Conservation (phyloP, 2,329 filamentous ascomycete genomes). For the Exophiala aquamarina region DNA sequence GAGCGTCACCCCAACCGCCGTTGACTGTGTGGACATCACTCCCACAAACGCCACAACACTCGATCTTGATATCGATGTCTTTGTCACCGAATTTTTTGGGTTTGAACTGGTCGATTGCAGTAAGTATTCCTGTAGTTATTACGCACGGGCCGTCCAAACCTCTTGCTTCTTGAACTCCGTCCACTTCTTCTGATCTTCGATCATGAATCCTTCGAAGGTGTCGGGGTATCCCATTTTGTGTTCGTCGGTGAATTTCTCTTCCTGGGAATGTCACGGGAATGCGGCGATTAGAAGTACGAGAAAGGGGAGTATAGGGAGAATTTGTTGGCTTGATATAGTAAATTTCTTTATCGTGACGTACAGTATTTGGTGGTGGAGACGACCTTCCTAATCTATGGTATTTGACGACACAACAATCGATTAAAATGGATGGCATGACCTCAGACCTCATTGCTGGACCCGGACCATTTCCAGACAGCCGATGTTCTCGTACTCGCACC, state of each 20-base stretch:
- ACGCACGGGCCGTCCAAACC: conserved; percentile 35
- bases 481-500: too few species aligned
- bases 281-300: too few species aligned
- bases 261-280: conserved; percentile 6
- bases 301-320: too few species aligned
- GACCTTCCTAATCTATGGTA: too few species aligned
- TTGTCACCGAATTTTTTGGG: conserved; percentile 84
- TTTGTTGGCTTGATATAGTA: too few species aligned
- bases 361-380: too few species aligned
- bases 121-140: neutral
- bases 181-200: conserved; percentile 67
- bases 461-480: too few species aligned
- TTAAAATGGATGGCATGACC: too few species aligned
- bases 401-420: too few species aligned
- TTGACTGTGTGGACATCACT: conserved; percentile 71
- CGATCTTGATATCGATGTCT: conserved; percentile 85
- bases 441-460: too few species aligned
- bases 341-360: too few species aligned
- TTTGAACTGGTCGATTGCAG: conserved; percentile 57
- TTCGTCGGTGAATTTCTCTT: too few species aligned
- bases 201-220: conserved; percentile 47
- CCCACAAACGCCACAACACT: conserved; percentile 74
- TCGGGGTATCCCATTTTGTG: conserved; percentile 47
- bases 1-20: conserved; percentile 55
- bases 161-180: conserved; percentile 58